phyloP scores from a whole-genome alignment of 129 eudicot species.

The Silybum marianum region DNA sequence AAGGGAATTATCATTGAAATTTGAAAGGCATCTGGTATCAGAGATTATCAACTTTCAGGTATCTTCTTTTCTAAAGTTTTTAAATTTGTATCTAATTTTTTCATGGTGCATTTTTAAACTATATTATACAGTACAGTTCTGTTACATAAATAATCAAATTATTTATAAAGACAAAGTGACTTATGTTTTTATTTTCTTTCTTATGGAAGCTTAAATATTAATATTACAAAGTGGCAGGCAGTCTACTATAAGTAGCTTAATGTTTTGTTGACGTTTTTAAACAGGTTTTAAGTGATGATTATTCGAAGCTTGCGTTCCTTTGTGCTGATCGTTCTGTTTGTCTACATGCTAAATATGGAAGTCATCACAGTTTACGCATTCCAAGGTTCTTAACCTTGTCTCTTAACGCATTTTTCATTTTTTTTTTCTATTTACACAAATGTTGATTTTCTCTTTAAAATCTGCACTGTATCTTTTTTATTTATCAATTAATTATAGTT shows the following conservation, averaged over 20 bases:
- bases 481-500: conserved; percentile 2
- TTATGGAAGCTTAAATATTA: background rate
- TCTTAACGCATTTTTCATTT: background rate
- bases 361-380: conserved; percentile 85
- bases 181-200: too few relatives aligned
- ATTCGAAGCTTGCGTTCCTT: conserved; percentile 89
- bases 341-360: conserved; percentile 97
- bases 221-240: background rate
- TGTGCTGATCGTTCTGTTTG: conserved; percentile 93
- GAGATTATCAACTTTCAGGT: conserved; percentile 86
- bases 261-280: conserved; percentile 16
- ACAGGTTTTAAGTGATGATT: conserved; percentile 85
- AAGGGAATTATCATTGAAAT: conserved; percentile 79
- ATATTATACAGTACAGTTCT: background rate
- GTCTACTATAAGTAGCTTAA: conserved; percentile 7
- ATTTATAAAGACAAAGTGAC: background rate
- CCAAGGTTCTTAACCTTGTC: conserved; percentile 61
- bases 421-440: background rate
- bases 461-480: background rate
- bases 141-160: background rate
- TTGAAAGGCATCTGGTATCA: conserved; percentile 82
- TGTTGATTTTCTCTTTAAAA: conserved; percentile 4
- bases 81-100: conserved; percentile 9
- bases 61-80: conserved; percentile 7
- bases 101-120: background rate